phyloP scores from a whole-genome alignment of 176 grass and related monocot species.

The Eremochloa ophiuroides region DNA sequence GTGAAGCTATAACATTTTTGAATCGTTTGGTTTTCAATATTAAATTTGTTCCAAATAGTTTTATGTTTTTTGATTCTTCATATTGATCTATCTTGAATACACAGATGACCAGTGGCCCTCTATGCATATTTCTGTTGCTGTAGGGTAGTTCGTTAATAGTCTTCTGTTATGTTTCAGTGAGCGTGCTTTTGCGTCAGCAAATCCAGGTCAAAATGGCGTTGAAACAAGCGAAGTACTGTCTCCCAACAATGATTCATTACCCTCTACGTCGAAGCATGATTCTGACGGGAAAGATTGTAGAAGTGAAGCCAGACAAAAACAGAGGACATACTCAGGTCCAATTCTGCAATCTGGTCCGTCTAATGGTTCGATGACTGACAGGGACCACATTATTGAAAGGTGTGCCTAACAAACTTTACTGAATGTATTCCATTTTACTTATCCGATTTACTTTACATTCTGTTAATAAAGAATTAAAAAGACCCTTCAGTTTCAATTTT shows the following conservation, averaged over 20 bases:
- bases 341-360: conserved; percentile 37
- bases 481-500: too few species aligned
- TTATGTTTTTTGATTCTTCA: not conserved
- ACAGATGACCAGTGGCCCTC: conserved; percentile 13
- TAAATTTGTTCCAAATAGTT: not conserved
- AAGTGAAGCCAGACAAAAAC: conserved; percentile 53
- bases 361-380: conserved; percentile 43
- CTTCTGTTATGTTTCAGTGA: conserved; percentile 49
- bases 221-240: not conserved
- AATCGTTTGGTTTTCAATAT: not conserved
- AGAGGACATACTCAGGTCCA: conserved; percentile 64
- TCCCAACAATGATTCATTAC: conserved; percentile 21
- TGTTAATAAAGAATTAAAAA: too few species aligned
- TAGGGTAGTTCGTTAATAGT: conserved; percentile 31
- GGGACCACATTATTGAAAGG: conserved; percentile 57
- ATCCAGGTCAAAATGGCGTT: conserved; percentile 11
- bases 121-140: not conserved
- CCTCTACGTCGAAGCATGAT: conserved; percentile 55
- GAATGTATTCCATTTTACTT: not conserved
- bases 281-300: conserved; percentile 30
- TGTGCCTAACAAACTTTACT: conserved; percentile 26
- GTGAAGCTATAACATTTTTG: conserved; percentile 9
- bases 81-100: not conserved
- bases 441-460: not conserved
- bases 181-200: conserved; percentile 25